Base-by-base conservation (phyloP, 306 rosid genomes). In the Phaseolus lunatus region DNA sequence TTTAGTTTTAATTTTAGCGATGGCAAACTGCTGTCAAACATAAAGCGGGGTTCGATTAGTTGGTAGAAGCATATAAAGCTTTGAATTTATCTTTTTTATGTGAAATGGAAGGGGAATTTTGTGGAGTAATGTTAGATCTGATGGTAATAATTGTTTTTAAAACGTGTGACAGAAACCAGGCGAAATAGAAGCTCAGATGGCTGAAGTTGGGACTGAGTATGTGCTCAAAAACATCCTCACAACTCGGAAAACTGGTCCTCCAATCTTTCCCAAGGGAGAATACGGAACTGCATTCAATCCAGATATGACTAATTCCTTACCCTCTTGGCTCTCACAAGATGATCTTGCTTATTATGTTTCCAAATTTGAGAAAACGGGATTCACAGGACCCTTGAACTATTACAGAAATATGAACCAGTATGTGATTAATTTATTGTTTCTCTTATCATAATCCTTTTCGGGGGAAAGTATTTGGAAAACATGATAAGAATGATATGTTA, bases 371-470 rank as follows among this genome's bases (percentile, higher is more conserved):
- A 72, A 81, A 68, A 83, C 85, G 0, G 85, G 93, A 48, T 86
- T 89, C 89, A 72, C 79, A 0, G 90, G 86, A 45, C 80, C 61
- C 7, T 39, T 87, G 48, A 89, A 86, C 82, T 85, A 89, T 63
- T 83, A 89, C 9, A 83, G 85, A 76, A 77, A 59, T 44, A 0
- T 79, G 0, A 73, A 84, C 81, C n/a, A n/a, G n/a, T n/a, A n/a
- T n/a, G n/a, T n/a, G n/a, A n/a, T n/a, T n/a, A n/a, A n/a, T n/a
- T n/a, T n/a, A n/a, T n/a, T n/a, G n/a, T n/a, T n/a, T 5, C 33
- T 9, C 1, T 83, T 84, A 33, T 7, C 8, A 33, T 33, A 33
- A 33, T 31, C 6, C 35, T 31, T 31, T 29, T 29, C 4, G 4
- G 6, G 33, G 33, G 33, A 27, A 29, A 29, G 33, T 4, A n/a